Evolutionary conservation across 2,329 filamentous ascomycete species (phyloP), one percentile per base, ranked within the genome.

Genomic region (Neofusicoccum laricinum): DNA sequence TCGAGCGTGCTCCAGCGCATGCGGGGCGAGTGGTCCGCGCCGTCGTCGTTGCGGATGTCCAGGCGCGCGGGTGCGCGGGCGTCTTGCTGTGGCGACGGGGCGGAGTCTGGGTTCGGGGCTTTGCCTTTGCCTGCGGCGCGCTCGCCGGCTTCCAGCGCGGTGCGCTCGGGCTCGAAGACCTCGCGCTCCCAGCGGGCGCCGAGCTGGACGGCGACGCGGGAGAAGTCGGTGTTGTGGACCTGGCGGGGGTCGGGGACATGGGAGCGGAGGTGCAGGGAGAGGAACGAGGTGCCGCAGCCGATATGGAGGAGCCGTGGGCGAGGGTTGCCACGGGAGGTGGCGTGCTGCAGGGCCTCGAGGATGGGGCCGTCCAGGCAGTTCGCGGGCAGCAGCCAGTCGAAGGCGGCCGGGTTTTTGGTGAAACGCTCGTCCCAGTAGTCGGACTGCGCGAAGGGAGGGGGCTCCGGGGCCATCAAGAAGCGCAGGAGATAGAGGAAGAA

Each of bases 191-290:
- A 68, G 50, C 68, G 66, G 48, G 64, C 67, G 12, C 76, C 76
- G 2, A 76, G 57, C 5, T 73, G 67, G 15, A 78, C 71, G 1
- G 75, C 76, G 14, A 75, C 71, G 21, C 69, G 66, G 0, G 76
- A 77, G 63, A 77, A 79, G 63, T 79, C 77, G 25, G 77, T 41
- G 57, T 78, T 78, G 46, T 76, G 74, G 7, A 79, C 70, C 30
- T 76, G 75, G 11, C 46, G 43, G 2, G 77, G 71, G 14, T 69
- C 43, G 1, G 69, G 46, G 4, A 77, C 75, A 41, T 74, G 69
- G 2, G 66, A 67, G n/a, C 72, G 71, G 14, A 79, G 68, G 58
- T 77, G 75, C 25, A 71, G 74, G 1, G 76, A 78, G 0, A 78
- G 66, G 11, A 72, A 55, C 5, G 76, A 78, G 3, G 75, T 78